phyloP scores from a whole-genome alignment of 2,329 filamentous ascomycete genomes.

The Colletotrichum tropicicola region DNA sequence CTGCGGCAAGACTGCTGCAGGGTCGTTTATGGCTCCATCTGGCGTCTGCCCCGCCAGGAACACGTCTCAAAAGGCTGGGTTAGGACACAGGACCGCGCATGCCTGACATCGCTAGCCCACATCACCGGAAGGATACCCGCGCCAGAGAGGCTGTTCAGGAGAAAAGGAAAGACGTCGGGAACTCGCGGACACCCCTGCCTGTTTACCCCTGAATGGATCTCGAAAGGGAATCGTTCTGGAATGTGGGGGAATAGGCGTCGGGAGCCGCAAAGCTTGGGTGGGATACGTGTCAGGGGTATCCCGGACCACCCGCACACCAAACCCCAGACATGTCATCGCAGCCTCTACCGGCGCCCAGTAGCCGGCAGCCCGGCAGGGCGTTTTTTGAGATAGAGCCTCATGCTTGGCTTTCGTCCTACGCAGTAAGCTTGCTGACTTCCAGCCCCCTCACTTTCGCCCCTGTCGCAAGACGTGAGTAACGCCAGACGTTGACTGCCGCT shows the following conservation, averaged over 20 bases:
- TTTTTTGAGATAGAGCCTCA: slow-evolving; percentile 1
- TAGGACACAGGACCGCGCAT: neutral
- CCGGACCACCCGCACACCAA: neutral
- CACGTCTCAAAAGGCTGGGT: neutral
- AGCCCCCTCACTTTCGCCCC: neutral
- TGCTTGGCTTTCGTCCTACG: neutral
- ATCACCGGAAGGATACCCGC: neutral
- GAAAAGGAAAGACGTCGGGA: neutral
- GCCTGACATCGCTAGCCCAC: neutral
- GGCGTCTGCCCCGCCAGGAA: neutral
- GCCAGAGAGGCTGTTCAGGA: neutral
- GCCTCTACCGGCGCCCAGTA: neutral
- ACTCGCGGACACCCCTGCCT: neutral
- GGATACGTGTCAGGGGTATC: neutral
- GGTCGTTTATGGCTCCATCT: neutral
- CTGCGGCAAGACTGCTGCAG: neutral
- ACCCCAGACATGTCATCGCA: neutral
- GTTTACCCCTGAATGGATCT: neutral
- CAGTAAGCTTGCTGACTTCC: neutral
- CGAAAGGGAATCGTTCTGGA: neutral
- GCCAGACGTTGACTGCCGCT: too few species aligned
- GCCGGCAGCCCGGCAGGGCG: slow-evolving; percentile 10
- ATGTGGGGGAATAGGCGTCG: slow-evolving; percentile 16
- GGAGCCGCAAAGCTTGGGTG: slow-evolving; percentile 19
- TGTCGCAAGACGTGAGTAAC: neutral